Evolutionary conservation across 768 basidiomycete genomes (phyloP).

Genomic region (Phylloporus sp.): DNA sequence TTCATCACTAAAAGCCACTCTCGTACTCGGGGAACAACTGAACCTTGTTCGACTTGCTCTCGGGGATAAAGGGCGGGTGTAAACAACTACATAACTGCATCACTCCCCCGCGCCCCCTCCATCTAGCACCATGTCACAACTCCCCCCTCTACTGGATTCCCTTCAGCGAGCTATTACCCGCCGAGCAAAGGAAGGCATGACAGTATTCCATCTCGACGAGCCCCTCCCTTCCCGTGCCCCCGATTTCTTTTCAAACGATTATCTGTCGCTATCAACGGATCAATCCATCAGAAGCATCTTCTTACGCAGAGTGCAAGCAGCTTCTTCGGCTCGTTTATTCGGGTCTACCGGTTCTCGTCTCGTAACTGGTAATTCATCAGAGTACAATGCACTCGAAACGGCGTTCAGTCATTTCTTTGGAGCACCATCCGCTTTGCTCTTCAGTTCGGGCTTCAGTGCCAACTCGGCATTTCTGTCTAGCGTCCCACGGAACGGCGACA

Average conservation of each 20-base stretch:
- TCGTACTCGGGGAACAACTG: no score
- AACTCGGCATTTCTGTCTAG: slow-evolving; percentile 45
- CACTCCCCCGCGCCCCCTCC: no score
- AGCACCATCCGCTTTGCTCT: slow-evolving; percentile 47
- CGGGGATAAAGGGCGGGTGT: no score
- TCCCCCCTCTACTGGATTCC: no score
- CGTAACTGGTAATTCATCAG: slow-evolving; percentile 34
- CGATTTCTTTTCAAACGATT: slow-evolving; percentile 48
- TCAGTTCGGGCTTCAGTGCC: slow-evolving; percentile 51
- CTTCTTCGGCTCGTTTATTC: slow-evolving; percentile 24
- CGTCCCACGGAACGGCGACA: slow-evolving; percentile 42
- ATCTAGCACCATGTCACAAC: no score
- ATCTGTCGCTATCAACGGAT: slow-evolving; percentile 41
- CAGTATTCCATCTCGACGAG: slow-evolving; percentile 8
- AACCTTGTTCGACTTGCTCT: no score
- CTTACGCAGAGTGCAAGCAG: slow-evolving; percentile 29
- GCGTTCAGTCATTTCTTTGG: slow-evolving; percentile 6
- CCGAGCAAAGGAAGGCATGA: slow-evolving; percentile 9
- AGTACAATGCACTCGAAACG: slow-evolving; percentile 14
- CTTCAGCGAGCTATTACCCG: no score
- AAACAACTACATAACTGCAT: no score
- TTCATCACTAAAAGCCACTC: no score
- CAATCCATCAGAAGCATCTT: slow-evolving; percentile 25
- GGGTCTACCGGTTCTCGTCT: slow-evolving; percentile 51
- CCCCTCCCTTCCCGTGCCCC: slow-evolving; percentile 18